Base-by-base conservation (phyloP, 805 yeast genomes). In the Candida awuae region DNA sequence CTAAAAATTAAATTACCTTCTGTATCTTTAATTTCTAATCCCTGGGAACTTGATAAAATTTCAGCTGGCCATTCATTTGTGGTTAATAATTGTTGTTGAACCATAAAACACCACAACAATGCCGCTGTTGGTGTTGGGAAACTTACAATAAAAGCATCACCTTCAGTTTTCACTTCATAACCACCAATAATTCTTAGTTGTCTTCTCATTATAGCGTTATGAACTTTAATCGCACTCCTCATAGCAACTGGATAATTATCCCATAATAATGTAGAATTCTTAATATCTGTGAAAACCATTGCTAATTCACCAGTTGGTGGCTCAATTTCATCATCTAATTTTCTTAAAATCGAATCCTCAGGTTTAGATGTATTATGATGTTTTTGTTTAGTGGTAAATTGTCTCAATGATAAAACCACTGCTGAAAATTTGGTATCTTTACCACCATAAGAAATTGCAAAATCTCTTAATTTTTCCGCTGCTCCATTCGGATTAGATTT, bases 111-210 rank as follows among this genome's bases (percentile, higher is more conserved):
- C 97, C 98, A 92, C 27, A 86, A 68, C 45, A 92, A 66, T 0
- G 97, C 97, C 15, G 90, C 71, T 0, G 90, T 75, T 1, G 95
- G 90, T 0, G 95, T 80, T 0, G 96, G 95, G 59, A 92, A 92
- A 10, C 97, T 85, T 12, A 92, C 97, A 85, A 92, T 88, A 52
- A 92, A 92, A 0, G 98, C 95, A 68, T 92, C 99, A 55, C 99
- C 99, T 75, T 92, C 99, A 2, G 97, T 92, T 58, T 92, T 92
- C 20, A 92, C 98, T 59, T 92, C 99, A 57, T 92, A 92, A 2
- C 98, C 99, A 26, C 97, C 97, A 55, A 84, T 85, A 34, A 88
- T 80, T 50, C 96, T 73, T 46, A 92, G 64, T 49, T 86, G 94
- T 35, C 97, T 74, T 54, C 99, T 77, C 98, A 92, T 92, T 22